These are phyloP conservation scores for Mimosa pudica DNA, from an alignment of 306 rosid genomes.

Conservation along the genomic window DNA sequence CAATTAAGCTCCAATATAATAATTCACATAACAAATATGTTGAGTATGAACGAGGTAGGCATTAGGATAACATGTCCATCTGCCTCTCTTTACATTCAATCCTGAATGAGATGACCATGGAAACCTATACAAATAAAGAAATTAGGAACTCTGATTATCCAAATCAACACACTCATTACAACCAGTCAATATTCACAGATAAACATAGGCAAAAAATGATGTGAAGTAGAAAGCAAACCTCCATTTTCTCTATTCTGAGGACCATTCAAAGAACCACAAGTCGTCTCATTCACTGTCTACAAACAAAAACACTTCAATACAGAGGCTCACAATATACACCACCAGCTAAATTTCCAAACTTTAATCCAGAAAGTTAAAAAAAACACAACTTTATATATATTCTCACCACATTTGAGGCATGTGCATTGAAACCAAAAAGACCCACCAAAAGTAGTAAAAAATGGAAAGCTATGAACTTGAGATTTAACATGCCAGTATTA, in stretches of 20 bases:
- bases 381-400: neutral
- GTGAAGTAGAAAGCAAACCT: constrained; percentile 8
- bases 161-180: neutral
- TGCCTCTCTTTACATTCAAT: neutral
- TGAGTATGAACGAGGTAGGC: neutral
- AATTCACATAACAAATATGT: neutral
- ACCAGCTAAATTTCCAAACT: neutral
- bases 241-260: constrained; percentile 20
- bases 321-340: neutral
- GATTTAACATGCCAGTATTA: constrained; percentile 13
- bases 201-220: neutral
- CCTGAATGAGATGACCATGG: neutral
- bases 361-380: neutral
- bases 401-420: constrained; percentile 42
- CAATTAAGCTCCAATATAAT: neutral
- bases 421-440: constrained; percentile 24
- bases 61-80: neutral
- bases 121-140: neutral
- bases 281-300: constrained; percentile 42
- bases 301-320: constrained; percentile 10
- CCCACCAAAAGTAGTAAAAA: constrained; percentile 28
- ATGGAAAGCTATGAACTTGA: constrained; percentile 22
- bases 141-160: neutral
- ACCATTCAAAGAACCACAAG: constrained; percentile 34
- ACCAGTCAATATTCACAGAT: too few species aligned